These are phyloP conservation scores for Amaranthus tricolor DNA, from an alignment of 179 eudicot genomes.

Conservation along the genomic window DNA sequence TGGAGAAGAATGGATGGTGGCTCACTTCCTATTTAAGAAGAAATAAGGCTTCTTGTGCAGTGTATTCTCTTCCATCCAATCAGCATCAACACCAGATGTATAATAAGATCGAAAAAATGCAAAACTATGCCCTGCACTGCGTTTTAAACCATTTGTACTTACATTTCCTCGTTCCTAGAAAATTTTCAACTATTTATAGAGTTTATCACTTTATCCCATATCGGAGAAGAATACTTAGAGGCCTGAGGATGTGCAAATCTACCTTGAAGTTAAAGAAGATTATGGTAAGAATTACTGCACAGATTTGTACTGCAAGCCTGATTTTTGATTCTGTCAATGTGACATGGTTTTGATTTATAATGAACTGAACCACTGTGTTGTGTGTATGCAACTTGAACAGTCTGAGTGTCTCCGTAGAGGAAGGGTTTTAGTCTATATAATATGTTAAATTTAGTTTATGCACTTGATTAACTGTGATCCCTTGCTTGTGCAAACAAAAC, in stretches of 20 bases:
- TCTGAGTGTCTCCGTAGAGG: no score
- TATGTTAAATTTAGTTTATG: no score
- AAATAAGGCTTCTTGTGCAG: conserved; percentile 29
- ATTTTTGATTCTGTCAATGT: no score
- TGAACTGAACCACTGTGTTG: no score
- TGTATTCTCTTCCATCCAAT: neutral
- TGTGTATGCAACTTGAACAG: no score
- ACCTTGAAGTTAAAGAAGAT: neutral
- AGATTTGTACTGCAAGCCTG: neutral
- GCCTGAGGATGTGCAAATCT: neutral
- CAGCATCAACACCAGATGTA: neutral
- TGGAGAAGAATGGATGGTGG: conserved; percentile 99
- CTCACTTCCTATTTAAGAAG: conserved; percentile 79
- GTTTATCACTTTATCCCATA: neutral
- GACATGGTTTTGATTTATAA: no score
- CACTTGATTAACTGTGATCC: no score
- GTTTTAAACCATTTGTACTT: neutral
- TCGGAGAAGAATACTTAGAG: neutral
- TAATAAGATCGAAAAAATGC: neutral
- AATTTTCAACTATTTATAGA: neutral
- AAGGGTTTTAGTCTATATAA: no score
- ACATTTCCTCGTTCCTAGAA: neutral
- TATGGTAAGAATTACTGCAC: neutral
- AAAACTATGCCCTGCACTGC: neutral
- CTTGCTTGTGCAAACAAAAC: no score